phyloP scores from a whole-genome alignment of 1,139 yeast species.

The Taphrina flavorubra region DNA sequence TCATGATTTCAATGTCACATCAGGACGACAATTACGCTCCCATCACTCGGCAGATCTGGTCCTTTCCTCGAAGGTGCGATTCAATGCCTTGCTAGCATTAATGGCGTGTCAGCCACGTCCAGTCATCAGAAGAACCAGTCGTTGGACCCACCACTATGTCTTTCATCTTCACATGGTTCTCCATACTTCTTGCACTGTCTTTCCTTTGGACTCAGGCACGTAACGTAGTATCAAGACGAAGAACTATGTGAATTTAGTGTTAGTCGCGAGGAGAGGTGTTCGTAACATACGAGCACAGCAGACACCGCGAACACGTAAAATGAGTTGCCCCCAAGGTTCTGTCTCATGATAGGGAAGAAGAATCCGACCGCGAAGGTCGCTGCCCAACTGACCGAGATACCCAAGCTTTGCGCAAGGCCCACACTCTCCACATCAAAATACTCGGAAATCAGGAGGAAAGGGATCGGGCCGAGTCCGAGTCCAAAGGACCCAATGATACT shows the following conservation, averaged over 20 bases:
- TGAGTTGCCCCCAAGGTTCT: slow-evolving; percentile 73
- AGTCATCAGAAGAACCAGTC: too few relatives aligned
- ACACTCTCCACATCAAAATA: slow-evolving; percentile 79
- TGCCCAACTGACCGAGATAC: slow-evolving; percentile 87
- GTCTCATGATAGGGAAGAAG: slow-evolving; percentile 63
- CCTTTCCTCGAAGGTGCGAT: too few relatives aligned
- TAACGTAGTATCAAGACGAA: slow-evolving; percentile 45
- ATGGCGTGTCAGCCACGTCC: too few relatives aligned
- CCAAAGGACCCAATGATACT: slow-evolving; percentile 84
- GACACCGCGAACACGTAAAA: slow-evolving; percentile 69
- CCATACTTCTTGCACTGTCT: slow-evolving; percentile 57
- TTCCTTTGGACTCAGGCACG: slow-evolving; percentile 84
- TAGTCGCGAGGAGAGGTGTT: slow-evolving; percentile 22
- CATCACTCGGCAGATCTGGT: too few relatives aligned
- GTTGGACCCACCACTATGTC: too few relatives aligned
- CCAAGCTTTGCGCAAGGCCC: slow-evolving; percentile 90
- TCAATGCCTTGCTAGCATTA: too few relatives aligned
- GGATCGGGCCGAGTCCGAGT: slow-evolving; percentile 91
- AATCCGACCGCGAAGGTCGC: slow-evolving; percentile 84
- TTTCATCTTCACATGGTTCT: not conserved
- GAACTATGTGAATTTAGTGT: slow-evolving; percentile 41
- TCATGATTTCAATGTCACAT: too few relatives aligned
- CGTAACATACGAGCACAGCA: slow-evolving; percentile 44
- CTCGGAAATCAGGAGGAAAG: slow-evolving; percentile 87
- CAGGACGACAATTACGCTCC: too few relatives aligned